A percentile compares a stretch with the other conserved stretches of the same genome.
Conservation (phyloP, 495 filamentous ascomycete species). For the Glonium stellatum region DNA sequence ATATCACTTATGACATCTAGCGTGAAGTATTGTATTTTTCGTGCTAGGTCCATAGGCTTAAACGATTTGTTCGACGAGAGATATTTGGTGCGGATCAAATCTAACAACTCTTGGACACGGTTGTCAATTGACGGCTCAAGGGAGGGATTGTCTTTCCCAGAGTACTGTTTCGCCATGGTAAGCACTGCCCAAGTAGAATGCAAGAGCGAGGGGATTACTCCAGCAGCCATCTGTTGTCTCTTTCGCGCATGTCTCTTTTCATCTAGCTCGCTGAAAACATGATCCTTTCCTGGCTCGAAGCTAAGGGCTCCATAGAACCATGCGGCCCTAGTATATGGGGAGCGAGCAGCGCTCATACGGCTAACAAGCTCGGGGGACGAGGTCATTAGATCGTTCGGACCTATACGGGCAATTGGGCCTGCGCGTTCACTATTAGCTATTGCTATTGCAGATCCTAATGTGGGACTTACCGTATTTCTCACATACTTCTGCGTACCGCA, state of each 20-base stretch:
- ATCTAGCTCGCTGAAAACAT: constrained; percentile 21
- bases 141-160: constrained; percentile 14
- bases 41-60: constrained; percentile 38
- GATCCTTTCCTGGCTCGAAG: constrained; percentile 16
- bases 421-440: not conserved
- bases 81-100: constrained; percentile 30
- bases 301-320: constrained; percentile 21
- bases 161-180: constrained; percentile 9
- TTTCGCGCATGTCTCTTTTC: constrained; percentile 19
- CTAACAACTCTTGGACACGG: constrained; percentile 6
- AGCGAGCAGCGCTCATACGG: constrained; percentile 23
- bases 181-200: not conserved
- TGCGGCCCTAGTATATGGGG: constrained; percentile 4
- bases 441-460: not conserved
- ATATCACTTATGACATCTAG: constrained; percentile 41
- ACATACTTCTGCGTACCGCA: not conserved
- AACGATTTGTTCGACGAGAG: constrained; percentile 12
- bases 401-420: constrained; percentile 27
- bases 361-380: constrained; percentile 22
- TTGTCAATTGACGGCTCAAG: constrained; percentile 16
- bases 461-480: not conserved
- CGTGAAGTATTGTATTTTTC: constrained; percentile 39
- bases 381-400: constrained; percentile 27
- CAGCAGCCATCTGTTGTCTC: constrained; percentile 14
- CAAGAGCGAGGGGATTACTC: not conserved